Evolutionary conservation across 75 land plant genomes (phyloP).

Genomic region (Sequoiadendron giganteum): DNA sequence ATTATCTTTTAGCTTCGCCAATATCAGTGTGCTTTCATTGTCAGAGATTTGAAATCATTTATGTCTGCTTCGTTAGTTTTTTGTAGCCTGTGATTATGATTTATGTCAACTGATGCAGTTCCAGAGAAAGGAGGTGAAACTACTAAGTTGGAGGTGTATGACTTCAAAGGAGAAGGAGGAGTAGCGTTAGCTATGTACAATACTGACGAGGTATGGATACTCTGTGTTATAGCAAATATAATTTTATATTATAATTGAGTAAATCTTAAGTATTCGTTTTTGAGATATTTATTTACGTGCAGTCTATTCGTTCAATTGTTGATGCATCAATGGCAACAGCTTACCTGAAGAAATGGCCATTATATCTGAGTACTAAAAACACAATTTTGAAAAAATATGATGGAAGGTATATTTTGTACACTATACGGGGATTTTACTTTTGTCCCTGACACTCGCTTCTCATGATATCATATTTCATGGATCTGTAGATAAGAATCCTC

Average conservation of each 20-base stretch:
- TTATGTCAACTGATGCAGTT: slow-evolving; percentile 26
- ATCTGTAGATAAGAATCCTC: not conserved
- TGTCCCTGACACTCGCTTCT: not conserved
- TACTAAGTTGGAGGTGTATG: slow-evolving; percentile 72
- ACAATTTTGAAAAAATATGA: slow-evolving; percentile 96
- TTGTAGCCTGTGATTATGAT: not conserved
- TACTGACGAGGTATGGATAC: slow-evolving; percentile 82
- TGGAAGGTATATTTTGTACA: slow-evolving; percentile 65
- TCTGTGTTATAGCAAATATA: not conserved
- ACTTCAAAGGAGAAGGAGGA: slow-evolving; percentile 87
- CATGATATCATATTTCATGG: not conserved
- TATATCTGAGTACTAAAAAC: slow-evolving; percentile 94
- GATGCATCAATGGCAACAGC: slow-evolving; percentile 91
- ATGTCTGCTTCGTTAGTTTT: not conserved
- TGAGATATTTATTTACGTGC: slow-evolving; percentile 20
- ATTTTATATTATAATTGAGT: not conserved
- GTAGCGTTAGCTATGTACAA: slow-evolving; percentile 93
- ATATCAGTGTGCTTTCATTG: not conserved
- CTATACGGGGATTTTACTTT: not conserved
- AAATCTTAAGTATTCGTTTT: not conserved
- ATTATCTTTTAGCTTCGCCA: not conserved
- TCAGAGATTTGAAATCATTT: not conserved
- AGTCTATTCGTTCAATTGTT: slow-evolving; percentile 94
- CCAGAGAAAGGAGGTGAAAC: slow-evolving; percentile 58
- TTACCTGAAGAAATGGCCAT: slow-evolving; percentile 85